A percentile compares a stretch with the other conserved stretches of the same genome.
These are phyloP conservation scores for Globisporangium nunn DNA, from an alignment of 352 stramenopile species.

Conservation along the genomic window DNA sequence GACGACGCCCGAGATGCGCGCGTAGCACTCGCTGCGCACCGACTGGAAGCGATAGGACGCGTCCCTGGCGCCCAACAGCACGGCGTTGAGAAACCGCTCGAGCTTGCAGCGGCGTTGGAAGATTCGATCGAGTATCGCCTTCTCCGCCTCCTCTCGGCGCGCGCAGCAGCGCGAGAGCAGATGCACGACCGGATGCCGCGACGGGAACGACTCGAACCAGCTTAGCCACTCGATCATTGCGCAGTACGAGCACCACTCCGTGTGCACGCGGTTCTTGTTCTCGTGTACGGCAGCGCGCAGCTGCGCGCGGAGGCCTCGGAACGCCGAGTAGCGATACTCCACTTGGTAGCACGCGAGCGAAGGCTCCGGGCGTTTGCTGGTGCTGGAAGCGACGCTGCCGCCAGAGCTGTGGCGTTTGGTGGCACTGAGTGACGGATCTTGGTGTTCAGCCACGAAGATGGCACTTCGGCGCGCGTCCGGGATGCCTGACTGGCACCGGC, in stretches of 20 bases:
- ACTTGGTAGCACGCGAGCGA: constrained; percentile 24
- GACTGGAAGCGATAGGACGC: constrained; percentile 40
- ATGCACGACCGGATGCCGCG: constrained; percentile 22
- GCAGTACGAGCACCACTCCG: constrained; percentile 58
- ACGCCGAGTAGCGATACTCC: constrained; percentile 46
- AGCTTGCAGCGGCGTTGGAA: constrained; percentile 23
- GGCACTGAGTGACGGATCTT: background rate
- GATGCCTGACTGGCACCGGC: constrained; percentile 36
- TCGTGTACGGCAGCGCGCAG: constrained; percentile 21
- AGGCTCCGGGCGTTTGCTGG: background rate
- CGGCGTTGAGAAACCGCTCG: constrained; percentile 31
- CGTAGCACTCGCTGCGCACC: constrained; percentile 37
- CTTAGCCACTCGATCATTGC: constrained; percentile 32
- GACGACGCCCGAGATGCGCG: constrained; percentile 36
- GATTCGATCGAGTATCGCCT: constrained; percentile 14
- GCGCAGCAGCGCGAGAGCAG: constrained; percentile 1
- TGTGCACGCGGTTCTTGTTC: constrained; percentile 23
- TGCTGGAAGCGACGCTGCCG: background rate
- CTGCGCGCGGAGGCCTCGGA: constrained; percentile 32
- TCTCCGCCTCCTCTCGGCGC: constrained; percentile 1
- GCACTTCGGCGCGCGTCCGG: constrained; percentile 15
- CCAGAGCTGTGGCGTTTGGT: background rate
- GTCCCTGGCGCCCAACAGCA: constrained; percentile 38
- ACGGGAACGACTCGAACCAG: constrained; percentile 32
- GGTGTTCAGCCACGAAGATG: constrained; percentile 8